Evolutionary conservation across 2,329 filamentous ascomycete genomes (phyloP), one percentile per base, ranked within the genome.

Genomic region (Samsoniella hepiali): DNA sequence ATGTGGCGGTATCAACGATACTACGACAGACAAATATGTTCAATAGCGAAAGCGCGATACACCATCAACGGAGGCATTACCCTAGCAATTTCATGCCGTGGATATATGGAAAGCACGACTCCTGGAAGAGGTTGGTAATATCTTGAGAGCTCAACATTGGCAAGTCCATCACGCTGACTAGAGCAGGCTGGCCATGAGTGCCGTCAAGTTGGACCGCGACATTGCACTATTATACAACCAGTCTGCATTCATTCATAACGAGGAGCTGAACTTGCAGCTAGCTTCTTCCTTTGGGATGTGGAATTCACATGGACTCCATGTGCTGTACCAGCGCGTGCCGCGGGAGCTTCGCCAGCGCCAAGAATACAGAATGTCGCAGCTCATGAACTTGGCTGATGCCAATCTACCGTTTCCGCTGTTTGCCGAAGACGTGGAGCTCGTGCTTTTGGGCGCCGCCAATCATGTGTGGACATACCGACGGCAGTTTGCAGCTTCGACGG

Each of bases 201-300:
- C 77, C 1, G 75, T 76, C 62, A 78, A 78, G 59, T 68, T 80
- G 32, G 78, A 80, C 63, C 58, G 69, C 0, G 78, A 76, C 36
- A 55, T 79, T 8, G 75, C 74, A 36, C 67, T 73, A 8, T 68
- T 70, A 38, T 72, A 59, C 63, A 68, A 68, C 60, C 71, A 78
- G 53, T 69, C 76, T 1, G 69, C 73, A 0, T 58, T 71, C 0
- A 63, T 79, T 0, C 69, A 71, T 5, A 63, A 72, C 1, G 75
- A 78, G 63, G 78, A 80, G 60, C 65, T 80, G 0, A 72, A 77
- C 15, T 67, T 76, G 5, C 67, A 71, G 0, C 61, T 79, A 11
- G 70, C 73, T 2, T 70, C 68, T 0, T 75, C 77, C 0, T 76
- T 72, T 40, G 69, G 72, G 1, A 64, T 74, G 5, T 79, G 73